phyloP scores from a whole-genome alignment of 345 rosid species.

The Conringia planisiliqua region DNA sequence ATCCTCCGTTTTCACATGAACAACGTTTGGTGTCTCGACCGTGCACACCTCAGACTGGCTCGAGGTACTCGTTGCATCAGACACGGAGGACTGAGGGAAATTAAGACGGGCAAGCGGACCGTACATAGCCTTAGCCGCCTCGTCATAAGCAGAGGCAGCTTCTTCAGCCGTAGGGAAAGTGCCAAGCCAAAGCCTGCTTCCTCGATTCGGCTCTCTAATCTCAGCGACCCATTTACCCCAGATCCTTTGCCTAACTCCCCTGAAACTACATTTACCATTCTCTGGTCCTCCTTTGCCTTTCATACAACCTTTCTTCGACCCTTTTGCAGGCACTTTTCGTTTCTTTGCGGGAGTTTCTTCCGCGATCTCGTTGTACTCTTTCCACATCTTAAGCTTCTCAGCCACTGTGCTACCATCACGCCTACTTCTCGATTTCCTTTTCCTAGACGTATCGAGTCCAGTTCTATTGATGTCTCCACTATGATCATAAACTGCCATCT shows the following conservation, averaged over 20 bases:
- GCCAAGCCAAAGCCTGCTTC: conserved; percentile 81
- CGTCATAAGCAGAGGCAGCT: conserved; percentile 80
- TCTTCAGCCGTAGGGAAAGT: conserved; percentile 67
- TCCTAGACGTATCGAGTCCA: conserved; percentile 33
- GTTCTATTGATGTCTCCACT: conserved; percentile 12
- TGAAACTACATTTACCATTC: conserved; percentile 46
- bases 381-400: conserved; percentile 58
- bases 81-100: conserved; percentile 35
- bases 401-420: conserved; percentile 46
- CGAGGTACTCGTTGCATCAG: conserved; percentile 37
- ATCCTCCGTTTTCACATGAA: conserved; percentile 26
- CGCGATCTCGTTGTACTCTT: conserved; percentile 40
- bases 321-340: conserved; percentile 62
- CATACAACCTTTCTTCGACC: conserved; percentile 87
- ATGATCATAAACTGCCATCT: conserved; percentile 37
- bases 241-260: conserved; percentile 86
- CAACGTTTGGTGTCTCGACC: conserved; percentile 23
- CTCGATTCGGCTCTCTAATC: conserved; percentile 69
- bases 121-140: conserved; percentile 71
- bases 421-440: conserved; percentile 51
- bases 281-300: conserved; percentile 94
- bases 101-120: conserved; percentile 66
- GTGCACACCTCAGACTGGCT: conserved; percentile 46
- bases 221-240: conserved; percentile 99
- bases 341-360: conserved; percentile 19